Conservation (phyloP, 805 yeast species). For the Zygosaccharomyces bailii region DNA sequence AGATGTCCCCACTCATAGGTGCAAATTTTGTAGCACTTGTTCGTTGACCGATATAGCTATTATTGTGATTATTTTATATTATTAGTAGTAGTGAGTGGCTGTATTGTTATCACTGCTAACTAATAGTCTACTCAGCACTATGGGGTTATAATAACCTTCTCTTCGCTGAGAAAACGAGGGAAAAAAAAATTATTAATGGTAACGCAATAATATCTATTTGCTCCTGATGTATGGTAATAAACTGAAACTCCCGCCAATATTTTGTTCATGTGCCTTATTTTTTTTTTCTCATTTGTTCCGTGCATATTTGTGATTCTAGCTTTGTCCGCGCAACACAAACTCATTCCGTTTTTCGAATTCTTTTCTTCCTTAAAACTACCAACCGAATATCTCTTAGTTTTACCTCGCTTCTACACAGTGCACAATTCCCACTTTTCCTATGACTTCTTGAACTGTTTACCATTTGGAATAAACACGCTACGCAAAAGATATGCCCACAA, state of each 20-base stretch:
- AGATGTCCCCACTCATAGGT: background rate
- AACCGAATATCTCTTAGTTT: constrained; percentile 32
- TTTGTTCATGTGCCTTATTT: too few relatives aligned
- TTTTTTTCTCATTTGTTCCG: background rate
- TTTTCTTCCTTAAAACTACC: constrained; percentile 35
- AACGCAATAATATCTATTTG: too few relatives aligned
- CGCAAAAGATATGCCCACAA: constrained; percentile 59
- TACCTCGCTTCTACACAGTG: constrained; percentile 41
- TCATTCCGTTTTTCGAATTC: constrained; percentile 12
- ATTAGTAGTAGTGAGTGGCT: too few relatives aligned
- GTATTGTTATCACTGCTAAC: too few relatives aligned
- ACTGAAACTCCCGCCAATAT: too few relatives aligned
- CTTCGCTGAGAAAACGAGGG: too few relatives aligned
- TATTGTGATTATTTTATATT: background rate
- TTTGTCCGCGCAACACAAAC: background rate
- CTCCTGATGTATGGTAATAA: too few relatives aligned
- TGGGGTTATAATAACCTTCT: too few relatives aligned
- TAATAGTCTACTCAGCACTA: too few relatives aligned
- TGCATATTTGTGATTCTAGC: background rate
- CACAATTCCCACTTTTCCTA: constrained; percentile 39
- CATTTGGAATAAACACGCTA: constrained; percentile 49
- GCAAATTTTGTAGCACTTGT: background rate
- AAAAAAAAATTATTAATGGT: too few relatives aligned
- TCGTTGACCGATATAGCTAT: background rate
- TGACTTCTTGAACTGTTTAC: constrained; percentile 45